Conservation (phyloP, 768 basidiomycete genomes). For the Phlegmacium glaucopus region DNA sequence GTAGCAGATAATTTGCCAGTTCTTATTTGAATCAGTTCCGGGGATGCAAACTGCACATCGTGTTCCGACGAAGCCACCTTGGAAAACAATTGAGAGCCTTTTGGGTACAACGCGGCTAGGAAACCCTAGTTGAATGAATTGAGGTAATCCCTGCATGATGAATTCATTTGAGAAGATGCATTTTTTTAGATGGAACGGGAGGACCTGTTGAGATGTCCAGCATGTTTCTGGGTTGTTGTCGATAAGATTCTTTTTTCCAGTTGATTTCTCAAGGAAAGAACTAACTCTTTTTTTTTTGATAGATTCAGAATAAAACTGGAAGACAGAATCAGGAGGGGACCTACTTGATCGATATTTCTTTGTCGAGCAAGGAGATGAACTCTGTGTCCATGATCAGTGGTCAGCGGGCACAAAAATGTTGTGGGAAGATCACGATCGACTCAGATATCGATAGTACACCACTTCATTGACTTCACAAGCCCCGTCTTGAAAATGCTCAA, state of each 20-base stretch:
- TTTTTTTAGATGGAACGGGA: not conserved
- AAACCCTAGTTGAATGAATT: constrained; percentile 70
- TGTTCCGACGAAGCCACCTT: constrained; percentile 83
- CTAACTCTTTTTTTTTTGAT: constrained; percentile 59
- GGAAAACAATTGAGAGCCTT: constrained; percentile 64
- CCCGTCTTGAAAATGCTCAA: not conserved
- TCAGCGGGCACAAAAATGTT: constrained; percentile 3
- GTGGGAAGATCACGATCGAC: constrained; percentile 1
- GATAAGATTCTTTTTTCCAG: constrained; percentile 64
- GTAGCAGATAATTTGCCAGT: constrained; percentile 49
- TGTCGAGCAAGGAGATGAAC: constrained; percentile 36
- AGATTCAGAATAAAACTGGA: constrained; percentile 5
- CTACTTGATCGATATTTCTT: constrained; percentile 51
- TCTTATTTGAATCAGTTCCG: constrained; percentile 21
- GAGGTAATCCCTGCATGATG: constrained; percentile 65
- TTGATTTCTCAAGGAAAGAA: constrained; percentile 73
- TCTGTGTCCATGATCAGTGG: constrained; percentile 21
- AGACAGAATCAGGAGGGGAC: constrained; percentile 9
- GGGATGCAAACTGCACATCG: constrained; percentile 49
- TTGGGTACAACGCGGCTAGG: constrained; percentile 48
- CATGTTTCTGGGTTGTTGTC: constrained; percentile 77
- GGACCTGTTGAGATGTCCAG: constrained; percentile 80
- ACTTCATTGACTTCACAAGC: not conserved
- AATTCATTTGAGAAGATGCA: not conserved
- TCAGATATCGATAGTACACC: no score